Base-by-base conservation (phyloP, 176 grass and related monocot genomes). In the Oropetium thomaeum region DNA sequence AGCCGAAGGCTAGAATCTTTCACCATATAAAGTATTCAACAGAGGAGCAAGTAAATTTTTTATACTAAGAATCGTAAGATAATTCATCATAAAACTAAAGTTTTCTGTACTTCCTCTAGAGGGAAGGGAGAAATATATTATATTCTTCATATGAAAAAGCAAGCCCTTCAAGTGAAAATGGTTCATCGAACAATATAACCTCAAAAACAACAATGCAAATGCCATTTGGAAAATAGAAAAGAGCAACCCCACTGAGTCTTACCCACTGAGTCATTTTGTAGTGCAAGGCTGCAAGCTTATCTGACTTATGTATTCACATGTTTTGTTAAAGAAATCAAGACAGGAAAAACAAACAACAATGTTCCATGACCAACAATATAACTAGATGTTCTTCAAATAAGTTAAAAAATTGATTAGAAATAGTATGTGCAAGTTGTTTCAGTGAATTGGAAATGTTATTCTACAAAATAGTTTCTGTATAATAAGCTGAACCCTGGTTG, bases 321-420 rank as follows among this genome's bases (percentile, higher is more conserved):
- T 67, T 52, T 58, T 43, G 25, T 71, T 67, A 14, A 73, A 68
- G 20, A 68, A 17, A 15, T 1, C 41, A 44, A 43, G 20, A n/a
- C 1, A 39, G 16, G 27, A 49, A 77, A 77, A 70, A 30, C 20
- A 32, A 62, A 69, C 28, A 65, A 26, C 44, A 44, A 65, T 12
- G n/a, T 71, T 29, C 5, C 1, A 9, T 60, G 22, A 5, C 5
- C 4, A 31, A 74, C 55, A 65, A 7, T 70, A 71, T 42, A 52
- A 41, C 5, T 14, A 72, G 47, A 19, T 58, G 58, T 34, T 71
- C 12, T 53, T 53, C 70, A 30, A 43, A 37, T 11, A 73, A 79
- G 47, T 19, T 30, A 76, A 59, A 67, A 49, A 74, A 17, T 68
- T 51, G 23, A 44, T 9, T 40, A 82, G 12, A 81, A 76, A 70